Evolutionary conservation across 306 rosid genomes (phyloP).

Genomic region (Sicyos edulis): DNA sequence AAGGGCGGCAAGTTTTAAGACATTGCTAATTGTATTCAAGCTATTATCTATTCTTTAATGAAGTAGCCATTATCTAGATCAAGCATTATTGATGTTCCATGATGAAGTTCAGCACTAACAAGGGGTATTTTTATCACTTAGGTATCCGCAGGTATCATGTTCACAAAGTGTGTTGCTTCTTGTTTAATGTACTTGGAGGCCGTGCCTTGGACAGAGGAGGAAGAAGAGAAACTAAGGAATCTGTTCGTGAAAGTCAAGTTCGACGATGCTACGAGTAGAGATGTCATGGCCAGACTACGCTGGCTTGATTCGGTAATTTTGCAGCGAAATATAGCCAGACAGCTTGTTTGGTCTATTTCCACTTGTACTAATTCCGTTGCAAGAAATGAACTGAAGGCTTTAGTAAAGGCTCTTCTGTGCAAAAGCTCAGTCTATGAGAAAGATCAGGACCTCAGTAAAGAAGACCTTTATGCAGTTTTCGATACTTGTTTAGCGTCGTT

Average conservation of each 20-base stretch:
- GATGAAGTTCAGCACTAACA: background rate
- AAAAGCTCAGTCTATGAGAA: slow-evolving; percentile 79
- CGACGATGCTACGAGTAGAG: slow-evolving; percentile 64
- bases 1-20: background rate
- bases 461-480: slow-evolving; percentile 56
- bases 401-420: slow-evolving; percentile 75
- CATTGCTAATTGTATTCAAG: background rate
- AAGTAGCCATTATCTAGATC: slow-evolving; percentile 1
- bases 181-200: slow-evolving; percentile 82
- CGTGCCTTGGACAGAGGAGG: slow-evolving; percentile 93
- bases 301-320: slow-evolving; percentile 36
- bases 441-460: slow-evolving; percentile 58
- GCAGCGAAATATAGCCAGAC: slow-evolving; percentile 44
- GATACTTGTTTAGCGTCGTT: slow-evolving; percentile 53
- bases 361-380: slow-evolving; percentile 58
- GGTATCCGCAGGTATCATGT: slow-evolving; percentile 80
- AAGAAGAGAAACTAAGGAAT: slow-evolving; percentile 69
- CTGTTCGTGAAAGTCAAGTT: slow-evolving; percentile 62
- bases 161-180: slow-evolving; percentile 58
- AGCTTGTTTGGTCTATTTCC: slow-evolving; percentile 65
- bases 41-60: slow-evolving; percentile 9
- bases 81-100: background rate
- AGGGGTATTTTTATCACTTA: slow-evolving; percentile 20
- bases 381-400: slow-evolving; percentile 61
- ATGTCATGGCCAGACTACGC: slow-evolving; percentile 65